Evolutionary conservation across 192 early-diverging fungal genomes (phyloP).

Genomic region (Polychytrium aggregatum): DNA sequence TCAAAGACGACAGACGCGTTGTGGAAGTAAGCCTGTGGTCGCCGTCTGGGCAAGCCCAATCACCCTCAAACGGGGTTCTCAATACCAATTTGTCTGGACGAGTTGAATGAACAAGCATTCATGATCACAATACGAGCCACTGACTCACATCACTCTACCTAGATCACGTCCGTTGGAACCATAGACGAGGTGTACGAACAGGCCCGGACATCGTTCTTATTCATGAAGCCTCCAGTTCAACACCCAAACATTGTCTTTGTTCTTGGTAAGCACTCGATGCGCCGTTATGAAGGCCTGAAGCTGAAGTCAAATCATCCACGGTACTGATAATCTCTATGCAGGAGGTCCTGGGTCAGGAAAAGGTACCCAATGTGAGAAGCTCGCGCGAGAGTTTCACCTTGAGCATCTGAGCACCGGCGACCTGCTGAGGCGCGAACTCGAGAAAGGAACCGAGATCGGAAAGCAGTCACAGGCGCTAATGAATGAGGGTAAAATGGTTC

Average conservation of each 20-base stretch:
- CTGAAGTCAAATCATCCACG: too few species aligned
- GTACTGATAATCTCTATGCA: too few species aligned
- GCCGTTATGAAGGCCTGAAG: too few species aligned
- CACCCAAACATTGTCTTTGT: slow-evolving; percentile 22
- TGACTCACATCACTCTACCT: too few species aligned
- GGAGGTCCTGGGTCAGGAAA: slow-evolving; percentile 44
- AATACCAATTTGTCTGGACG: background rate
- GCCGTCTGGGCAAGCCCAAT: background rate
- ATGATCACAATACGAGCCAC: background rate
- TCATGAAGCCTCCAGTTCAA: slow-evolving; percentile 5
- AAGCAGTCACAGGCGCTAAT: slow-evolving; percentile 68
- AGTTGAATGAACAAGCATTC: background rate
- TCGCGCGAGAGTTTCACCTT: slow-evolving; percentile 70
- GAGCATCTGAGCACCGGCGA: slow-evolving; percentile 89
- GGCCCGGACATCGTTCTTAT: slow-evolving; percentile 13
- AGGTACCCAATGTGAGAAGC: slow-evolving; percentile 73
- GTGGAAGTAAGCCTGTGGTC: slow-evolving; percentile 4
- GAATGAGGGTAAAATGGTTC: slow-evolving; percentile 79
- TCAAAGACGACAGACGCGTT: slow-evolving; percentile 12
- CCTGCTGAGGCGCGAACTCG: slow-evolving; percentile 69
- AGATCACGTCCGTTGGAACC: slow-evolving; percentile 17
- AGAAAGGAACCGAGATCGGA: slow-evolving; percentile 23
- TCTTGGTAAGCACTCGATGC: slow-evolving; percentile 8
- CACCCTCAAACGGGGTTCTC: background rate
- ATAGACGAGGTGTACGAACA: slow-evolving; percentile 24